A percentile compares a stretch with the other conserved stretches of the same genome.
Conservation (phyloP, 495 filamentous ascomycete genomes). For the Podospora australis region DNA sequence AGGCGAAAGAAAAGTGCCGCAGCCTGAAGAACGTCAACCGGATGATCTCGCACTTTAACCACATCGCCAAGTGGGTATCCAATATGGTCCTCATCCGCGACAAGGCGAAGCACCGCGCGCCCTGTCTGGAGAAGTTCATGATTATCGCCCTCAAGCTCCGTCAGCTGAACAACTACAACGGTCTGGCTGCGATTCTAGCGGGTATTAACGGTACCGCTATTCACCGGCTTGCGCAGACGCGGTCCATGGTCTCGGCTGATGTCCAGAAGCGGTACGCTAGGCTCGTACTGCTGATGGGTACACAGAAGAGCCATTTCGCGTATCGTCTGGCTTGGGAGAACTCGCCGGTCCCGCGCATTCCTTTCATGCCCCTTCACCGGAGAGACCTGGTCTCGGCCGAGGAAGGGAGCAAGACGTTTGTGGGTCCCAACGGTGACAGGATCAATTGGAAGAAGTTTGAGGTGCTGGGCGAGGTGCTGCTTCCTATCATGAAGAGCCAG, state of each 20-base stretch:
- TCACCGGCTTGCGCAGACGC: conserved; percentile 76
- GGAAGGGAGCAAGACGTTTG: conserved; percentile 84
- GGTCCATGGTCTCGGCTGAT: conserved; percentile 62
- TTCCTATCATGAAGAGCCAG: conserved; percentile 86
- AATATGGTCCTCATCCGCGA: conserved; percentile 90
- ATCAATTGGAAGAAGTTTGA: conserved; percentile 99
- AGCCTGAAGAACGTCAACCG: conserved; percentile 81
- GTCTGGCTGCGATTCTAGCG: conserved; percentile 84
- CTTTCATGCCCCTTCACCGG: conserved; percentile 86
- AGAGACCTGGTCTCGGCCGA: conserved; percentile 87
- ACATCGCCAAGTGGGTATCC: conserved; percentile 82
- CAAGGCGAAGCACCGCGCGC: conserved; percentile 90
- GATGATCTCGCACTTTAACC: conserved; percentile 95
- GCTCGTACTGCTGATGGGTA: conserved; percentile 86
- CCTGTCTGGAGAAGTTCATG: conserved; percentile 93
- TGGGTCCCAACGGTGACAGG: conserved; percentile 63
- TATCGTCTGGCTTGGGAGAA: conserved; percentile 97
- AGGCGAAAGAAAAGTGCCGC: conserved; percentile 68
- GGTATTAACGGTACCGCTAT: conserved; percentile 86
- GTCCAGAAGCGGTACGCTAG: conserved; percentile 78
- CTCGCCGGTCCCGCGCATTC: conserved; percentile 79
- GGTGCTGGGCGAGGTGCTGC: conserved; percentile 85
- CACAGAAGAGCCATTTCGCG: conserved; percentile 82
- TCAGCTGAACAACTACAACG: conserved; percentile 93
- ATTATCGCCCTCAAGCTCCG: conserved; percentile 74